Evolutionary conservation across 2,329 filamentous ascomycete species (phyloP).

Genomic region (Fusarium udum): DNA sequence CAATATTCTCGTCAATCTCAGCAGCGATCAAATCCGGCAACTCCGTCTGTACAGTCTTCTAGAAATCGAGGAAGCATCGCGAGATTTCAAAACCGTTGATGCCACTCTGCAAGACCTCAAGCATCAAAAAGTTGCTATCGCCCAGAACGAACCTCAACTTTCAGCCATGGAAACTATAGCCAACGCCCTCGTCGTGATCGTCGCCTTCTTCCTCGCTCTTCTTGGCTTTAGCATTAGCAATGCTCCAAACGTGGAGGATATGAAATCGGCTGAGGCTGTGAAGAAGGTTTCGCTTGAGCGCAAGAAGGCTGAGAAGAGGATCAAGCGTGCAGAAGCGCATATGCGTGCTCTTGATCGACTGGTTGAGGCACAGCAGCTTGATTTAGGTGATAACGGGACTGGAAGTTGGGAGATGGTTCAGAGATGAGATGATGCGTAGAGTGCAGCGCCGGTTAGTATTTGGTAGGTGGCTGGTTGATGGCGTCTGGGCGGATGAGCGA

Average conservation of each 20-base stretch:
- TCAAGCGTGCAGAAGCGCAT: neutral
- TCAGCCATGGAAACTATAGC: fast-evolving
- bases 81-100: neutral
- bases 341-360: neutral
- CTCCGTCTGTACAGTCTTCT: neutral
- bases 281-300: neutral
- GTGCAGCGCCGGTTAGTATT: neutral
- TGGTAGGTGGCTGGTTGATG: neutral
- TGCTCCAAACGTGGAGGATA: neutral
- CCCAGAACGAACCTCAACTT: neutral
- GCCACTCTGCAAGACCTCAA: neutral
- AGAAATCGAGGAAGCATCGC: neutral
- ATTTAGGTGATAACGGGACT: neutral
- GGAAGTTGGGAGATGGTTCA: neutral
- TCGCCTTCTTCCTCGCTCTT: neutral
- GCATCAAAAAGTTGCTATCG: fast-evolving
- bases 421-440: neutral
- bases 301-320: neutral
- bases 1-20: neutral
- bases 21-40: neutral
- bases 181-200: neutral
- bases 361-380: neutral
- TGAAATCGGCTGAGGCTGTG: neutral
- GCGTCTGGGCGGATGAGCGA: neutral
- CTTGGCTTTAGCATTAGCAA: neutral